Evolutionary conservation across 805 yeast genomes (phyloP), one percentile per base, ranked within the genome.

Genomic region (Grigorovia yakushimaensis): DNA sequence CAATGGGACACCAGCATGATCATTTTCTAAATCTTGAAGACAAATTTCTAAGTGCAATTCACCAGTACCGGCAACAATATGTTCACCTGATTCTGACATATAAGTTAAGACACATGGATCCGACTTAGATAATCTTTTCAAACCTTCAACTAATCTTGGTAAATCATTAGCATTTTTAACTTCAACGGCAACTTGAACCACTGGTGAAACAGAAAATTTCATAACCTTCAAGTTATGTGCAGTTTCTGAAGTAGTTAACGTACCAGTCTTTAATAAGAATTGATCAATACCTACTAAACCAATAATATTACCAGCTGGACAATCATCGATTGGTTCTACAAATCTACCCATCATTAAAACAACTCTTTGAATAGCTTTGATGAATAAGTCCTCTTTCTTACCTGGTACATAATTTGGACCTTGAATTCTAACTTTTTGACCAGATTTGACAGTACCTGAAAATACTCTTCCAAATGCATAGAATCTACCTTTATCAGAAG

Each of bases 401-500:
- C 98, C 98, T 73, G 95, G 96, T 66, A 81, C 81, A 78, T 88
- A 91, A 95, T 91, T 91, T 73, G 98, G 98, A 78, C 98, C 98
- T 81, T 91, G 98, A 70, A 91, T 91, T 81, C 98, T 87, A 70
- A 91, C 95, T 86, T 91, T 91, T 82, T 84, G 88, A 77, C 98
- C 98, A 66, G 96, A 87, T 73, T 76, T 86, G 69, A 93, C 97
- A 69, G 98, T 91, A 88, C 98, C 98, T 65, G 98, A 86, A 79
- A 91, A 91, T 72, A 91, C 97, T 82, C 98, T 91, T 76, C 98
- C 98, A 79, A 91, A 93, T 70, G 98, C 98, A 84, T 88, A 91
- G 95, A 91, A 91, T 80, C 98, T 88, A 83, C 98, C 98, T 82
- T 91, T 91, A 76, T 91, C 98, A 64, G 97, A 89, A 71, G 98